Evolutionary conservation across 139 green algal genomes (phyloP), one percentile per base, ranked within the genome.

Genomic region (Chlamydomonas incerta): DNA sequence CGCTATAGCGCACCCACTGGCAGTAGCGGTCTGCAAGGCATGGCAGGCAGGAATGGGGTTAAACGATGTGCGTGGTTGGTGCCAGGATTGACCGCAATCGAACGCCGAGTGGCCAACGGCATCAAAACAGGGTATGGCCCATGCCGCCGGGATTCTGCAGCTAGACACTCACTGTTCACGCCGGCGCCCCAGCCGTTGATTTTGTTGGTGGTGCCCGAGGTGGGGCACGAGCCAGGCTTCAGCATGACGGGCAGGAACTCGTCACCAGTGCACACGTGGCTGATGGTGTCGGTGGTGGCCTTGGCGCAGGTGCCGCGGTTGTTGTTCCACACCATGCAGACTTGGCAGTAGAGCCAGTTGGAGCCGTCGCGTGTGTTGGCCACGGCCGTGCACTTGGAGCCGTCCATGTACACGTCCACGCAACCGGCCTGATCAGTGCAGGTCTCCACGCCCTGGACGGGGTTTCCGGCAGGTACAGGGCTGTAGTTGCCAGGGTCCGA

Each of bases 21-120:
- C 69, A 74, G 37, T 74, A 74, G 35, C 69, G 69, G 37, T 74
- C 69, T 74, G 69, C 41, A 8, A 50, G 41, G n/a, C n/a, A n/a
- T n/a, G n/a, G n/a, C n/a, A n/a, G n/a, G n/a, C n/a, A n/a, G n/a
- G n/a, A n/a, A n/a, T n/a, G n/a, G n/a, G n/a, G n/a, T n/a, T n/a
- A n/a, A n/a, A n/a, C n/a, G n/a, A n/a, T n/a, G n/a, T n/a, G n/a
- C n/a, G n/a, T n/a, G n/a, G n/a, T n/a, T n/a, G n/a, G n/a, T n/a
- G n/a, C n/a, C n/a, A 50, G 41, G 41, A 50, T 50, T 50, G 41
- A 50, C 8, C 41, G 41, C 41, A 50, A 13, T 50, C 6, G 41
- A 50, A 50, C 8, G 41, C 6, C 41, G 41, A 50, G 6, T 50
- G 41, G n/a, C n/a, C n/a, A n/a, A n/a, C n/a, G n/a, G n/a, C n/a